Evolutionary conservation across 2,329 filamentous ascomycete species (phyloP).

Genomic region (Chaetomium globosum): DNA sequence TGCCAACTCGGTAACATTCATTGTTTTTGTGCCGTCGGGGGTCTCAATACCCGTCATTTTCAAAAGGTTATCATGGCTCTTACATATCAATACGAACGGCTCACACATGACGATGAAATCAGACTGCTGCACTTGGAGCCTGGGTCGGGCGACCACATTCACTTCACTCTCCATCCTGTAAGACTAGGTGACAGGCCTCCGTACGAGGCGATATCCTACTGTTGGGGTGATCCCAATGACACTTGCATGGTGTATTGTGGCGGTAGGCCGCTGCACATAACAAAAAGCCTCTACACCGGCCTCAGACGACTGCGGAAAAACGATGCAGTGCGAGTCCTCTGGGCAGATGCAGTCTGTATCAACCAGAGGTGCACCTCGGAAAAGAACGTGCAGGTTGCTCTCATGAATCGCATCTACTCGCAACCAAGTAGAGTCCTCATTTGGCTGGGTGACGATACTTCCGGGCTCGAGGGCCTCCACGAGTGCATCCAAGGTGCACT

Average conservation of each 20-base stretch:
- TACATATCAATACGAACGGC: background rate
- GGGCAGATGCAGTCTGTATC: slow-evolving; percentile 13
- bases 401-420: slow-evolving; percentile 14
- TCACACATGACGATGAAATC: slow-evolving; percentile 8
- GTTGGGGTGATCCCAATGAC: slow-evolving; percentile 8
- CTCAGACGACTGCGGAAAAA: slow-evolving; percentile 1
- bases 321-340: slow-evolving; percentile 2
- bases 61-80: background rate
- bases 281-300: slow-evolving; percentile 11
- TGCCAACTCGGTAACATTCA: background rate
- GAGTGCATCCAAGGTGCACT: background rate
- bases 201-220: slow-evolving; percentile 15
- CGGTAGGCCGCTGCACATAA: background rate
- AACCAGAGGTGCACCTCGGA: slow-evolving; percentile 7
- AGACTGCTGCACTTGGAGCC: slow-evolving; percentile 8
- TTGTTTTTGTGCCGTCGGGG: background rate
- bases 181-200: slow-evolving; percentile 3
- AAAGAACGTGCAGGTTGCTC: slow-evolving; percentile 8
- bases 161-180: background rate
- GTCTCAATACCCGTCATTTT: background rate
- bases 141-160: background rate
- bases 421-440: slow-evolving; percentile 13
- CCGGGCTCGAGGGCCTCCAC: slow-evolving; percentile 2
- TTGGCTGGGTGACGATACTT: slow-evolving; percentile 15
- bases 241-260: slow-evolving; percentile 6